Base-by-base conservation (phyloP, 164 flowering plant species). In the Vitis labrusca region DNA sequence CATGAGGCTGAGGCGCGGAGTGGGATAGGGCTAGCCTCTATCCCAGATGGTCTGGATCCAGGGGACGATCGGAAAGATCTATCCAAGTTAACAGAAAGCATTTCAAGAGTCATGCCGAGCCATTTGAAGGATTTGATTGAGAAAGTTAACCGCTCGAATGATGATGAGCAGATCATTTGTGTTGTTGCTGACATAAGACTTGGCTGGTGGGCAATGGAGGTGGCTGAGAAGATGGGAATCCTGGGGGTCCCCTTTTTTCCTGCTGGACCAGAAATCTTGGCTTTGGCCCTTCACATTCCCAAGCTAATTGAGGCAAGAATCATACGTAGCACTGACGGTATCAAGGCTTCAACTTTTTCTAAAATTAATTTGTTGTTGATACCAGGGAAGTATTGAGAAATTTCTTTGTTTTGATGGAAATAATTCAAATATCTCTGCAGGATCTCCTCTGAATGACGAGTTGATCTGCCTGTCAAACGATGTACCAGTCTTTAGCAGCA, bases 161-260 rank as follows among this genome's bases (percentile, higher is more conserved):
- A 61, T 11, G 72, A 69, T 7, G 44, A 32, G 44, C 37, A 72
- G 17, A 56, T 80, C 37, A 69, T 70, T 10, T 80, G 79, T 64
- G 64, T 83, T 8, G 0, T 17, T 17, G 19, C 19, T 71, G 59
- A n/a, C n/a, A n/a, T n/a, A n/a, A n/a, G n/a, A n/a, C n/a, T n/a
- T n/a, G n/a, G n/a, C n/a, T n/a, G n/a, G n/a, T n/a, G n/a, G n/a
- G n/a, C n/a, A n/a, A n/a, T n/a, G n/a, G 68, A 73, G 16, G 68
- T 73, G 12, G 80, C 79, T 0, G 63, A 64, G 61, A 74, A 73
- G 65, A 49, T 83, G 61, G 76, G 78, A 53, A 53, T 77, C 10
- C 55, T 11, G 67, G 23, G 50, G n/a, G 80, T 67, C 0, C 50
- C 71, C 3, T 76, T 74, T n/a, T n/a, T n/a, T n/a, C n/a, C n/a